Percentiles rank a stretch among this genome's conserved stretches.
phyloP scores from a whole-genome alignment of 495 filamentous ascomycete species.

The Aspergillus panamensis region DNA sequence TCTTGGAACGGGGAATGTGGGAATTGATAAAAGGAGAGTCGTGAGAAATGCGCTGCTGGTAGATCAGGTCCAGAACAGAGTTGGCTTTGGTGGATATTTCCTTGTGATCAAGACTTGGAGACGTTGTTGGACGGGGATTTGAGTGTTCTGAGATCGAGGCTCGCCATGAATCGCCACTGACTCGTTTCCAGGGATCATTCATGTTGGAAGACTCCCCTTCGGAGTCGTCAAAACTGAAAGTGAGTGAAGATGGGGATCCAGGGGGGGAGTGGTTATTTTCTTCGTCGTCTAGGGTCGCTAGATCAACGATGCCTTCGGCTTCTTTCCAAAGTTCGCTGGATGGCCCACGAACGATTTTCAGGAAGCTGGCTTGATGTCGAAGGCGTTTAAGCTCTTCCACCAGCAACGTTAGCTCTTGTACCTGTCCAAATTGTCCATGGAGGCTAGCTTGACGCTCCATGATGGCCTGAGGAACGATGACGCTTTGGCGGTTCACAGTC shows the following conservation, averaged over 20 bases:
- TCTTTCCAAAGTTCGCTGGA: slow-evolving; percentile 72
- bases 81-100: slow-evolving; percentile 62
- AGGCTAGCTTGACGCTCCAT: slow-evolving; percentile 81
- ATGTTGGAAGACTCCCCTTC: slow-evolving; percentile 52
- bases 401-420: slow-evolving; percentile 76
- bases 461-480: slow-evolving; percentile 78
- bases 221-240: slow-evolving; percentile 56
- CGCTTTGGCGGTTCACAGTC: slow-evolving; percentile 38
- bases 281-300: slow-evolving; percentile 81
- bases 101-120: slow-evolving; percentile 23
- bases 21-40: slow-evolving; percentile 44
- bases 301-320: slow-evolving; percentile 80
- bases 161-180: slow-evolving; percentile 37
- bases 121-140: slow-evolving; percentile 19
- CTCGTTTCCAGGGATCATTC: slow-evolving; percentile 32
- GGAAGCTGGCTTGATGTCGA: slow-evolving; percentile 57
- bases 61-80: slow-evolving; percentile 81
- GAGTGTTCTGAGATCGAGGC: slow-evolving; percentile 25
- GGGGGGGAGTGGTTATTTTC: slow-evolving; percentile 49
- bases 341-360: slow-evolving; percentile 60
- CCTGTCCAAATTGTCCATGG: slow-evolving; percentile 80
- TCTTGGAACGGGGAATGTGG: slow-evolving; percentile 55
- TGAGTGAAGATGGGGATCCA: slow-evolving; percentile 49
- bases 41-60: slow-evolving; percentile 57
- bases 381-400: slow-evolving; percentile 78